Evolutionary conservation across 208 protist species (phyloP).

Genomic region (Trypanosoma mega): DNA sequence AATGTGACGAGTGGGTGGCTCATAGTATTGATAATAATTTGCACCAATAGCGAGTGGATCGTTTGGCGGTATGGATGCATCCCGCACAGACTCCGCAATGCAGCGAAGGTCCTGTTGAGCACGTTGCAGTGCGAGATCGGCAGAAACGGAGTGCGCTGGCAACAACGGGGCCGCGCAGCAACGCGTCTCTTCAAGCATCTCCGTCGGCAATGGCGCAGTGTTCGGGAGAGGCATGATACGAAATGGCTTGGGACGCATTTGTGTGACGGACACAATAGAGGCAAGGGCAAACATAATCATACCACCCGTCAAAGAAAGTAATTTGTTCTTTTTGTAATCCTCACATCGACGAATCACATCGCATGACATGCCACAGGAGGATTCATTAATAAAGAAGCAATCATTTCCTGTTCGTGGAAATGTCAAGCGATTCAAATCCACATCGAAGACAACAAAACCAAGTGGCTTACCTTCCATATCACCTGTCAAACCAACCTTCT

Average conservation of each 20-base stretch:
- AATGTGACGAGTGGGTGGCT: not conserved
- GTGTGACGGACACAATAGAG: constrained; percentile 43
- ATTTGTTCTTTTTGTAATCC: constrained; percentile 35
- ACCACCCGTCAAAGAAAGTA: constrained; percentile 46
- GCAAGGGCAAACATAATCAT: constrained; percentile 56
- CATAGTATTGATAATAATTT: constrained; percentile 26
- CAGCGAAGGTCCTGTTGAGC: constrained; percentile 16
- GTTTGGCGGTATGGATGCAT: constrained; percentile 1
- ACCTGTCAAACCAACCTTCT: not conserved
- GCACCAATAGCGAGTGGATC: constrained; percentile 21
- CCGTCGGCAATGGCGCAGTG: constrained; percentile 21
- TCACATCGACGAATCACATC: constrained; percentile 73
- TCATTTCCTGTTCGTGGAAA: constrained; percentile 58
- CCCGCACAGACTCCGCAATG: not conserved
- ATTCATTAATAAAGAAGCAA: constrained; percentile 84
- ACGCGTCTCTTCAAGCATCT: not conserved
- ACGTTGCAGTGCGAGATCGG: constrained; percentile 16
- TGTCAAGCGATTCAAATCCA: constrained; percentile 70
- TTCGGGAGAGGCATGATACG: constrained; percentile 46
- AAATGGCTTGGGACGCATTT: constrained; percentile 49
- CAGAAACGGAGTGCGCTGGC: constrained; percentile 6
- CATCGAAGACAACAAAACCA: constrained; percentile 33
- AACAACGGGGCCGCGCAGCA: not conserved
- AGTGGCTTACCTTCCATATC: not conserved
- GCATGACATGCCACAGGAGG: constrained; percentile 75